phyloP scores from a whole-genome alignment of 75 land plant species.

The Isoetes taiwanensis region DNA sequence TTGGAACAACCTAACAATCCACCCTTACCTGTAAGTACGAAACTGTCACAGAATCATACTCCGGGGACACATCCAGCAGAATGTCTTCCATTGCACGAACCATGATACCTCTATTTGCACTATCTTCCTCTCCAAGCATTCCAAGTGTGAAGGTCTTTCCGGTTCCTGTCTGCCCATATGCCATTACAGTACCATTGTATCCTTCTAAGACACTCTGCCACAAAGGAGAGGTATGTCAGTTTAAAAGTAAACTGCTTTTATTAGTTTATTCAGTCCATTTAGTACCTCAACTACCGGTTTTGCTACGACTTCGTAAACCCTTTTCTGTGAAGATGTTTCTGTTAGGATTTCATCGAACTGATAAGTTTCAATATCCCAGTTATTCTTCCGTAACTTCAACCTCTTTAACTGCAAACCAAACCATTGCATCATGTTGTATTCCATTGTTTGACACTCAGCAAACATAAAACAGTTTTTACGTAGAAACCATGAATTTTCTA shows the following conservation, averaged over 20 bases:
- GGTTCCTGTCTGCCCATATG: too few species aligned
- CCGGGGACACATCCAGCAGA: neutral
- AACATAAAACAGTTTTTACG: too few species aligned
- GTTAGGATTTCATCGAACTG: constrained; percentile 83
- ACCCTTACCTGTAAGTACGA: neutral
- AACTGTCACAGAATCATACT: constrained; percentile 1
- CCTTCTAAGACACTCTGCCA: neutral
- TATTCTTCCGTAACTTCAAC: constrained; percentile 72
- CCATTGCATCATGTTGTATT: too few species aligned
- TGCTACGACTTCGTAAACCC: constrained; percentile 90
- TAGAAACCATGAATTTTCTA: too few species aligned
- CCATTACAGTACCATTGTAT: neutral
- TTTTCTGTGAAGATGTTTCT: constrained; percentile 72
- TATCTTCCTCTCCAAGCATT: neutral
- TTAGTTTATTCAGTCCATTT: too few species aligned
- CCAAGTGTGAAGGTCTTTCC: neutral
- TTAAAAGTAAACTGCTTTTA: neutral
- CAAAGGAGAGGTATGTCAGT: neutral
- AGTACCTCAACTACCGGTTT: constrained; percentile 92
- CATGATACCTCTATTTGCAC: neutral
- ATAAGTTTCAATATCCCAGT: constrained; percentile 86
- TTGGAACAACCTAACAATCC: neutral
- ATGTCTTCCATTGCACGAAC: constrained; percentile 1
- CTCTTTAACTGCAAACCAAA: constrained; percentile 50
- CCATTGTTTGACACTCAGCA: too few species aligned